A percentile compares a stretch with the other conserved stretches of the same genome.
Conservation (phyloP, 257 asterid species). For the Oldenlandia corymbosa region DNA sequence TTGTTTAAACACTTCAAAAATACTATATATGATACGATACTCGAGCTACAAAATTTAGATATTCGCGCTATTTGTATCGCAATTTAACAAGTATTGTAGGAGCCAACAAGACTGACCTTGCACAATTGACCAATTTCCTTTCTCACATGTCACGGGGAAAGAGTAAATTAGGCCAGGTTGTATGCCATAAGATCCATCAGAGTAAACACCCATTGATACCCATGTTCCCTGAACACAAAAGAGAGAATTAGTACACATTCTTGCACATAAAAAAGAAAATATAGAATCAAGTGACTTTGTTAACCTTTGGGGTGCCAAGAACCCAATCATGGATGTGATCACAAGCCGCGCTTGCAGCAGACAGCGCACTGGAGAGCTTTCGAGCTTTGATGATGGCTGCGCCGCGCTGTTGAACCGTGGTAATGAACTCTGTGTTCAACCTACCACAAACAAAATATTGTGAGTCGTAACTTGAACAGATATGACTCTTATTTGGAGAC, state of each 20-base stretch:
- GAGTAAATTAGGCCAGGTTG: conserved; percentile 68
- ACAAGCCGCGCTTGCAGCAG: conserved; percentile 85
- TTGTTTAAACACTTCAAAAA: too few species aligned
- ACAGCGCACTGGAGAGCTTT: conserved; percentile 70
- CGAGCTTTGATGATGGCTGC: conserved; percentile 69
- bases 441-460: conserved; percentile 19
- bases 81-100: too few species aligned
- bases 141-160: conserved; percentile 72
- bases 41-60: too few species aligned
- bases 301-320: conserved; percentile 81
- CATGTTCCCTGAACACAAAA: conserved; percentile 51
- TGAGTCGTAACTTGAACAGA: too few species aligned
- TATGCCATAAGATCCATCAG: conserved; percentile 82
- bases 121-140: conserved; percentile 83
- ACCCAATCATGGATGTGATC: conserved; percentile 84
- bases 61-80: too few species aligned
- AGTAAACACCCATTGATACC: conserved; percentile 87
- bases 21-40: too few species aligned
- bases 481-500: too few species aligned
- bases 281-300: neutral
- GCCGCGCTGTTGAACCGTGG: conserved; percentile 62
- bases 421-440: conserved; percentile 55
- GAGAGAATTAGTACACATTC: neutral
- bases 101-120: conserved; percentile 40
- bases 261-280: too few species aligned